phyloP scores from a whole-genome alignment of 352 stramenopile species.

The Pythium aquatile region DNA sequence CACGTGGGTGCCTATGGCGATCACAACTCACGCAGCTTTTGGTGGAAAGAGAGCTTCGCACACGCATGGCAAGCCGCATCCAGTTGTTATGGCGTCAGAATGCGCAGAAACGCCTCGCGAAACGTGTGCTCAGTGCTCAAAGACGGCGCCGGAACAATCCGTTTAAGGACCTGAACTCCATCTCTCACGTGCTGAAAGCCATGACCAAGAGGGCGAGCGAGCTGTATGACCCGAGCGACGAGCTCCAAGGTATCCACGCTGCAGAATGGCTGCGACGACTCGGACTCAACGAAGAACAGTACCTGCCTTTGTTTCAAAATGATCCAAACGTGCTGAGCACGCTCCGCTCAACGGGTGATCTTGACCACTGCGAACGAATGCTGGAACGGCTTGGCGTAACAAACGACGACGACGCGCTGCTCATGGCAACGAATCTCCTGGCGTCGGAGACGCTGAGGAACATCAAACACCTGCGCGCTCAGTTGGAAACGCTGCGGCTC shows the following conservation, averaged over 20 bases:
- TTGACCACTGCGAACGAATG: constrained; percentile 29
- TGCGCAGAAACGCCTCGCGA: constrained; percentile 44
- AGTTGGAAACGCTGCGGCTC: constrained; percentile 8
- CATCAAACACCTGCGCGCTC: constrained; percentile 28
- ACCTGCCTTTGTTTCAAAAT: constrained; percentile 49
- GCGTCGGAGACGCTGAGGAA: constrained; percentile 35
- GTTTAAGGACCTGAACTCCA: constrained; percentile 29
- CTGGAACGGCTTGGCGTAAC: constrained; percentile 39
- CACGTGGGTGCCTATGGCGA: constrained; percentile 43
- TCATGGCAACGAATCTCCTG: constrained; percentile 61
- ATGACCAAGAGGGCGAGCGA: constrained; percentile 27
- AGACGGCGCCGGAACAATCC: constrained; percentile 52
- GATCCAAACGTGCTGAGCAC: constrained; percentile 17
- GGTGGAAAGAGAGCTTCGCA: constrained; percentile 38
- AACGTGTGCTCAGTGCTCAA: constrained; percentile 48
- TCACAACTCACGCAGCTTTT: constrained; percentile 31
- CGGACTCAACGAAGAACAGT: constrained; percentile 43
- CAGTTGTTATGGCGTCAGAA: constrained; percentile 63
- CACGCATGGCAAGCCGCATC: constrained; percentile 57
- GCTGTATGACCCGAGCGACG: constrained; percentile 60
- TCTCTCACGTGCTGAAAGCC: constrained; percentile 38
- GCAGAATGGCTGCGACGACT: constrained; percentile 60
- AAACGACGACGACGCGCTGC: constrained; percentile 40
- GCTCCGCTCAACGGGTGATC: constrained; percentile 26
- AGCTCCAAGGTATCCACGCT: constrained; percentile 48